Conservation (phyloP, 768 basidiomycete species). For the Agaricus blazei region DNA sequence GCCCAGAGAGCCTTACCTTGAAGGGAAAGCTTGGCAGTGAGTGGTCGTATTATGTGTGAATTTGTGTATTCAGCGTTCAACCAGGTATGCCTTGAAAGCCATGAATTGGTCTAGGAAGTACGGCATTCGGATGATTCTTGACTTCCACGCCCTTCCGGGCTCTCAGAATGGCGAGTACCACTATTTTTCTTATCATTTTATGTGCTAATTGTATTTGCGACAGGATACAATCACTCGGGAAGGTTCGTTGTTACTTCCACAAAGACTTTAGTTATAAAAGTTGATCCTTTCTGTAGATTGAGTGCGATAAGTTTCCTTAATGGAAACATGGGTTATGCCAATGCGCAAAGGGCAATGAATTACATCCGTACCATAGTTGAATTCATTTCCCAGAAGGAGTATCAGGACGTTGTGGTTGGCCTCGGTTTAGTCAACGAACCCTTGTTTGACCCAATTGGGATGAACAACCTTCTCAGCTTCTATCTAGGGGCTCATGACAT, state of each 20-base stretch:
- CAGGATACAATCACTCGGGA: constrained; percentile 58
- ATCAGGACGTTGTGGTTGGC: constrained; percentile 45
- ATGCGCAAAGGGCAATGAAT: constrained; percentile 74
- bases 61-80: not conserved
- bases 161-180: constrained; percentile 57
- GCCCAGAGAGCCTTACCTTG: constrained; percentile 72
- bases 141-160: constrained; percentile 77
- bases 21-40: constrained; percentile 69
- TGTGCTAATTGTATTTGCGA: not conserved
- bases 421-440: constrained; percentile 69
- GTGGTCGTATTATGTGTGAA: constrained; percentile 11
- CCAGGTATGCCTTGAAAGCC: constrained; percentile 66
- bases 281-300: constrained; percentile 16
- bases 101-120: constrained; percentile 87
- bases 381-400: constrained; percentile 72
- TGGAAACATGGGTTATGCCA: constrained; percentile 82
- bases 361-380: constrained; percentile 71
- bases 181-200: not conserved
- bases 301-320: constrained; percentile 56
- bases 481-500: constrained; percentile 53
- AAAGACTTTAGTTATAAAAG: not conserved
- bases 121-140: constrained; percentile 78
- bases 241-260: constrained; percentile 20
- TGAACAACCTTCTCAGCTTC: constrained; percentile 49
- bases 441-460: constrained; percentile 40